These are phyloP conservation scores for Solanum clarkiae DNA, from an alignment of 257 asterid species.

Conservation along the genomic window DNA sequence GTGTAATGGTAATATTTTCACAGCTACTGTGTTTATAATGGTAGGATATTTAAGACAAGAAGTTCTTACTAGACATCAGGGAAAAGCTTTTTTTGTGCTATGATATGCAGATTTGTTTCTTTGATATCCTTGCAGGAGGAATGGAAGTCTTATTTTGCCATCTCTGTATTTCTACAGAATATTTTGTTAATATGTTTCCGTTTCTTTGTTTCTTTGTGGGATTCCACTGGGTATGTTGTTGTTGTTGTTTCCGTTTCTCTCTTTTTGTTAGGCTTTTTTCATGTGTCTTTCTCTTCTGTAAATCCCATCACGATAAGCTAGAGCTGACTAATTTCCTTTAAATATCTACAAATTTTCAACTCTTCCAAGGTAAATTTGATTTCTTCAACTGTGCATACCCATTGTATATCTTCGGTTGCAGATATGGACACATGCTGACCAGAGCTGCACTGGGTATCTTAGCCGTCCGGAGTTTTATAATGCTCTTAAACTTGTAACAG, in stretches of 20 bases:
- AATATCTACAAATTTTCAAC: not conserved
- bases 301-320: not conserved
- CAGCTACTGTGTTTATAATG: not conserved
- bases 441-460: conserved; percentile 63
- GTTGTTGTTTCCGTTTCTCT: not conserved
- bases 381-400: not conserved
- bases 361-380: not conserved
- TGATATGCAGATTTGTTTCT: not conserved
- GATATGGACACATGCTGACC: conserved; percentile 90
- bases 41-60: not conserved
- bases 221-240: too few species aligned
- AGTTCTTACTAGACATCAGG: not conserved
- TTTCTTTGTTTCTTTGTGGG: not conserved
- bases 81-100: not conserved
- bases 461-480: conserved; percentile 77
- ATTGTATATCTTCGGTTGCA: conserved; percentile 21
- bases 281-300: not conserved
- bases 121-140: not conserved
- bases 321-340: not conserved
- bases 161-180: not conserved
- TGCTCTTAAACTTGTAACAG: conserved; percentile 93
- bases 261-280: not conserved
- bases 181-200: not conserved
- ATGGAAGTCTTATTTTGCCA: not conserved
- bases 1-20: not conserved